A percentile compares a stretch with the other conserved stretches of the same genome.
Conservation (phyloP, 2,329 filamentous ascomycete species). For the Colletotrichum phormii region DNA sequence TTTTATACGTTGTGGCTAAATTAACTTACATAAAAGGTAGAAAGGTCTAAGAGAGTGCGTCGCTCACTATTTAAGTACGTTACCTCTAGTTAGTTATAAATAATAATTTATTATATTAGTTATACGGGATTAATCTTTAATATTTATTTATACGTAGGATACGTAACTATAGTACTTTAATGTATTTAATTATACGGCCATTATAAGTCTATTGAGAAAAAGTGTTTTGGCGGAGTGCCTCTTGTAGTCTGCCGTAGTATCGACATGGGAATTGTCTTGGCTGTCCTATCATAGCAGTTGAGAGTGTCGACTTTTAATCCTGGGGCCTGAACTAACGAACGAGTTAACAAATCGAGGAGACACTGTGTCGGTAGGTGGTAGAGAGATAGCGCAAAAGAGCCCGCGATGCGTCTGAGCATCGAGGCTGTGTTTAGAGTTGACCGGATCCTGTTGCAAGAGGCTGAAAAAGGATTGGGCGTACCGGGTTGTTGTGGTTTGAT, state of each 20-base stretch:
- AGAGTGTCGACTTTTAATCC: background rate
- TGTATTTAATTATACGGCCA: too few relatives aligned
- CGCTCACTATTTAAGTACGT: too few relatives aligned
- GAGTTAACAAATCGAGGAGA: background rate
- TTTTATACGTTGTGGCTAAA: too few relatives aligned
- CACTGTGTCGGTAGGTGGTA: background rate
- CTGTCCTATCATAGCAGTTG: background rate
- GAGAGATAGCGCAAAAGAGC: background rate
- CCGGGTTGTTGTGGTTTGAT: background rate
- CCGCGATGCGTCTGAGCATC: background rate
- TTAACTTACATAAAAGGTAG: too few relatives aligned
- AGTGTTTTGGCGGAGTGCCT: too few relatives aligned
- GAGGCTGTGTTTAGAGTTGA: background rate
- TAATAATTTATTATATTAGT: too few relatives aligned
- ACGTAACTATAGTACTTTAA: too few relatives aligned
- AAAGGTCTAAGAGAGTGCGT: too few relatives aligned
- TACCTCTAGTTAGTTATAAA: too few relatives aligned
- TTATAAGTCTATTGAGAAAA: too few relatives aligned
- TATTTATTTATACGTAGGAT: too few relatives aligned
- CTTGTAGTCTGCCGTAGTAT: background rate
- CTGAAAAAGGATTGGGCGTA: background rate
- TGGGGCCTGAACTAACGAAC: background rate
- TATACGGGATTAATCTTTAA: too few relatives aligned
- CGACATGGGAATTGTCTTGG: background rate
- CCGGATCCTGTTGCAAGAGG: background rate